Evolutionary conservation across 2,329 filamentous ascomycete species (phyloP).

Genomic region (Colletotrichum agaves): DNA sequence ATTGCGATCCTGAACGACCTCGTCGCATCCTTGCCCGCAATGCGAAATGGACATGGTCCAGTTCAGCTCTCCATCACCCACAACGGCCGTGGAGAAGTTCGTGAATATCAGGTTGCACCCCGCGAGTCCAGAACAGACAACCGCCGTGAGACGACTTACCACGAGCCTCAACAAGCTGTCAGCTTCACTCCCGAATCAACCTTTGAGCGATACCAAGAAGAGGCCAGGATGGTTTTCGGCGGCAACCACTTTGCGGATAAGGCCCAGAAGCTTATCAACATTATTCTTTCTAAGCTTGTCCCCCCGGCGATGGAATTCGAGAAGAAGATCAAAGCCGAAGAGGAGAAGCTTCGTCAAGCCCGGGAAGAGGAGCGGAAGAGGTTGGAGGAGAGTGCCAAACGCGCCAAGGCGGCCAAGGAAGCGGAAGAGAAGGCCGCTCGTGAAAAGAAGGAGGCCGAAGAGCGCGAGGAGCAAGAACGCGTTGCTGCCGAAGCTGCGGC

Average conservation of each 20-base stretch:
- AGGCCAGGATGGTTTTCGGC: conserved; percentile 87
- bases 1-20: conserved; percentile 67
- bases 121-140: conserved; percentile 59
- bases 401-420: conserved; percentile 76
- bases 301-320: conserved; percentile 87
- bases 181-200: conserved; percentile 80
- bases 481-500: conserved; percentile 70
- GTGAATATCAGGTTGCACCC: conserved; percentile 59
- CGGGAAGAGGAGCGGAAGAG: conserved; percentile 69
- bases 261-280: conserved; percentile 72
- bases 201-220: conserved; percentile 84
- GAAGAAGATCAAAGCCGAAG: conserved; percentile 73
- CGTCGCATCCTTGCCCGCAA: conserved; percentile 63
- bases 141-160: conserved; percentile 57
- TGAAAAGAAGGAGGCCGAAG: conserved; percentile 77
- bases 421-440: conserved; percentile 73
- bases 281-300: conserved; percentile 78
- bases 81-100: conserved; percentile 59
- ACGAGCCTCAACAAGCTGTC: conserved; percentile 79
- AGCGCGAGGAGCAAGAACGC: conserved; percentile 69
- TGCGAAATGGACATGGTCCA: conserved; percentile 60
- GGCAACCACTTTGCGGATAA: conserved; percentile 71
- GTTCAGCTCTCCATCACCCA: conserved; percentile 70
- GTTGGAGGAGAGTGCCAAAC: conserved; percentile 73
- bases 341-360: conserved; percentile 60